Evolutionary conservation across 2,329 filamentous ascomycete species (phyloP).

Genomic region (Dactylonectria estremocensis): DNA sequence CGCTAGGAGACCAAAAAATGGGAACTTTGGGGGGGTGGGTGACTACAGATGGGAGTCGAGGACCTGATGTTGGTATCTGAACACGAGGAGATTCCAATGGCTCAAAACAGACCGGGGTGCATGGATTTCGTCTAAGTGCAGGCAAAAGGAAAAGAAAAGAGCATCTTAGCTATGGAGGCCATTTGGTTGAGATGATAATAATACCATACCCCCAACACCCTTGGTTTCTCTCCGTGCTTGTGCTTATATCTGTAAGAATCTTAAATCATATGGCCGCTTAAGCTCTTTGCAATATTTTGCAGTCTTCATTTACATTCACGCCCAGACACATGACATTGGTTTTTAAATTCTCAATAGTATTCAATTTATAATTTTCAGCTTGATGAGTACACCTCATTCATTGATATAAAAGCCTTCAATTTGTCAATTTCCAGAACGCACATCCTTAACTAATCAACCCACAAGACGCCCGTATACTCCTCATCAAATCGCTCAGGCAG

Average conservation of each 20-base stretch:
- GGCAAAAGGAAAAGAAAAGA: background rate
- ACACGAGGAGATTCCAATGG: background rate
- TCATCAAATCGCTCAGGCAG: constrained; percentile 54
- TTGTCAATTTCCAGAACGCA: constrained; percentile 22
- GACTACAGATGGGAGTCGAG: background rate
- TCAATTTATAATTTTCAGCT: constrained; percentile 16
- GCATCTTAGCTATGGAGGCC: background rate
- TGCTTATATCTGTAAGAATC: background rate
- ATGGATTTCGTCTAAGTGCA: background rate
- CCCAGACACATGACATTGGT: background rate
- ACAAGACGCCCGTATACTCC: constrained; percentile 34
- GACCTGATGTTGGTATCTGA: background rate
- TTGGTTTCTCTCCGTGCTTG: too few species aligned
- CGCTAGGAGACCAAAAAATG: constrained; percentile 9
- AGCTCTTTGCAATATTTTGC: background rate
- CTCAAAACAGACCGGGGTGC: background rate
- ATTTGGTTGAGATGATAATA: background rate
- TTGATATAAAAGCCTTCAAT: constrained; percentile 9
- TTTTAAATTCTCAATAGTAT: background rate
- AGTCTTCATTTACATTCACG: background rate
- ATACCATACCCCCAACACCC: background rate
- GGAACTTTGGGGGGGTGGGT: constrained; percentile 1
- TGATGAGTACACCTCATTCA: constrained; percentile 5
- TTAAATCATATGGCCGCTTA: background rate
- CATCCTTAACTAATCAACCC: constrained; percentile 34